Conservation (phyloP, 1,139 yeast genomes). For the Pichia sp. region DNA sequence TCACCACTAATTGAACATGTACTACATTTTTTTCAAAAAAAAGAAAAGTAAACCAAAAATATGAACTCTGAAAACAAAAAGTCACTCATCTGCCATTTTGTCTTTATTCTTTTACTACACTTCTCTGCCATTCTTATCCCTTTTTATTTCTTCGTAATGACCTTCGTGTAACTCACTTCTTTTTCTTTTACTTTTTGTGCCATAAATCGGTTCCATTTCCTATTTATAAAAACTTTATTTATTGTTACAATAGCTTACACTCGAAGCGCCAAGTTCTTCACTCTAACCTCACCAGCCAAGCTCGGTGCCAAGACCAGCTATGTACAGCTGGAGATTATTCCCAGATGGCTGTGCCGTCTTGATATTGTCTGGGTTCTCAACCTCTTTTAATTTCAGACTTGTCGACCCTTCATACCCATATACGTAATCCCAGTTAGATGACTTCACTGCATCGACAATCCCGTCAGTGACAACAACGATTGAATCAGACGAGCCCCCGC, state of each 20-base stretch:
- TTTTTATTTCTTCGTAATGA: neutral
- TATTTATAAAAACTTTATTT: neutral
- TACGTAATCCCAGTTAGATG: slow-evolving; percentile 11
- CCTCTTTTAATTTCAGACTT: neutral
- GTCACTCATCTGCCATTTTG: too few species aligned
- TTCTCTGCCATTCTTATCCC: neutral
- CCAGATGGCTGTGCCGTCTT: neutral
- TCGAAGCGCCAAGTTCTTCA: neutral
- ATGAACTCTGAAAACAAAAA: too few species aligned
- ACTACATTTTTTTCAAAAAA: neutral
- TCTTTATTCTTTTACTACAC: neutral
- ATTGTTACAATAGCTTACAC: neutral
- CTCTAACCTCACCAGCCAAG: slow-evolving; percentile 5
- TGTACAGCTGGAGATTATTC: slow-evolving; percentile 4
- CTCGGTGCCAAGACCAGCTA: slow-evolving; percentile 2
- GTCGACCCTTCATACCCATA: slow-evolving; percentile 9
- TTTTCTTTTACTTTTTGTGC: neutral
- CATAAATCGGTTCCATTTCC: neutral
- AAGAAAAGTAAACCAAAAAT: neutral
- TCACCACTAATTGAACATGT: neutral
- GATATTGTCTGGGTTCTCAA: slow-evolving; percentile 4
- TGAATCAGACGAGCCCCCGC: neutral
- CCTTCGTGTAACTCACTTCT: neutral
- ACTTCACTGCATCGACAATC: slow-evolving; percentile 12
- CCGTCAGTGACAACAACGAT: slow-evolving; percentile 7